Base-by-base conservation (phyloP, 2,329 filamentous ascomycete species). In the Aureobasidium mangrovei region DNA sequence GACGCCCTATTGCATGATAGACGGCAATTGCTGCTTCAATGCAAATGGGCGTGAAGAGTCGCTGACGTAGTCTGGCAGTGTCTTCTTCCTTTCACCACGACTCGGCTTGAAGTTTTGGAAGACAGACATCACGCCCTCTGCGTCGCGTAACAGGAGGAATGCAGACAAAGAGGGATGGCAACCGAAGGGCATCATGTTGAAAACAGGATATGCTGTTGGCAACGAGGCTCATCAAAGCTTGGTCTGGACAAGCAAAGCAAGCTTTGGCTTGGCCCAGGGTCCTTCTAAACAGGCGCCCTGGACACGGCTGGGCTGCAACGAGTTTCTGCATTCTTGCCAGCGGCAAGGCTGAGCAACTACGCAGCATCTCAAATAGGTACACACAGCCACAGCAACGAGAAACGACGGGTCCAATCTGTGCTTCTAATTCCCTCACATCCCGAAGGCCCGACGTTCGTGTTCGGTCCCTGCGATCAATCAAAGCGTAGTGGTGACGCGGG, bases 331-430 rank as follows among this genome's bases (percentile, higher is more conserved):
- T 18, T 18, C 18, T 18, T 18, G 18, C 27, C 29, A 29, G 36
- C 27, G n/a, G 32, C 12, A 9, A 43, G 48, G 39, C 31, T 35
- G 39, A 35, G 26, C 47, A 18, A 9, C 18, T 35, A 32, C 31
- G 26, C 47, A 18, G 8, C 4, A 27, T 27, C 33, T 28, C n/a
- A 41, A 32, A 43, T 36, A 43, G 39, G 29, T 43, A 24, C 12
- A 10, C 28, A 36, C 39, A 43, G 48, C 39, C 31, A 43, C 39
- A 36, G 32, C 28, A 52, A 31, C 12, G 24, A 52, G 39, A 42
- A n/a, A 27, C 9, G 48, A 43, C 27, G 12, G 27, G 41, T 18
- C 47, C 47, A 51, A 51, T 51, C 47, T 29, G 28, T 39, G n/a
- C 38, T 18, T 18, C 18, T 18, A 18, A 18, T 18, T 18, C 18